Conservation (phyloP, 495 filamentous ascomycete genomes). For the Podospora bellae-mahoneyi region DNA sequence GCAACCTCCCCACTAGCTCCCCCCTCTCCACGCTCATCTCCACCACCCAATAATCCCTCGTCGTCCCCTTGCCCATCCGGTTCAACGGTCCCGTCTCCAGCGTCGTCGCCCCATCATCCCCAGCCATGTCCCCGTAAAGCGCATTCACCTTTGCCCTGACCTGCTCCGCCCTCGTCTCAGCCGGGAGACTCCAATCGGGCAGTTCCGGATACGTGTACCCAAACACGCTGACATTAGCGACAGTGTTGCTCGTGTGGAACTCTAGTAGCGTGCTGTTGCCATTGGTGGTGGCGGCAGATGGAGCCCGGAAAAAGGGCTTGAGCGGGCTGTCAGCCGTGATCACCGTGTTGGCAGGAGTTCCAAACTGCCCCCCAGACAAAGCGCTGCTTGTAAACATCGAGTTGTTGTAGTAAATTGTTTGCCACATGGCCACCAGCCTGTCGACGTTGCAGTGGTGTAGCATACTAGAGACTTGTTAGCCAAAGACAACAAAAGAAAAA, state of each 20-base stretch:
- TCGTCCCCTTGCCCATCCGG: background rate
- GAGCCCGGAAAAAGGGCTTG: constrained; percentile 41
- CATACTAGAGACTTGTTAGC: constrained; percentile 27
- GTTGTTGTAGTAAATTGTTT: constrained; percentile 34
- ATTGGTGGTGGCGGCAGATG: constrained; percentile 1
- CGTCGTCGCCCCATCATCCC: background rate
- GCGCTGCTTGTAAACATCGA: constrained; percentile 27
- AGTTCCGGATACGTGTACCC: constrained; percentile 50
- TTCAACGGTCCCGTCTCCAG: background rate
- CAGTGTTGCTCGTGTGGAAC: constrained; percentile 42
- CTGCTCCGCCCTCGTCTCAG: constrained; percentile 22
- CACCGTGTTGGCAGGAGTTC: constrained; percentile 26
- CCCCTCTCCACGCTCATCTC: constrained; percentile 33
- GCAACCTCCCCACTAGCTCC: constrained; percentile 26
- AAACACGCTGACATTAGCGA: constrained; percentile 30
- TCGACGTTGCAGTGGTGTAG: constrained; percentile 48
- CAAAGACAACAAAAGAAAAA: background rate
- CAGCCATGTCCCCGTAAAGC: constrained; percentile 29
- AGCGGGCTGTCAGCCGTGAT: constrained; percentile 41
- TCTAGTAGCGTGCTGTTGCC: constrained; percentile 14
- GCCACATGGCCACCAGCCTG: constrained; percentile 46
- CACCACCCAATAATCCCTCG: constrained; percentile 32
- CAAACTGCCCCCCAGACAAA: constrained; percentile 31
- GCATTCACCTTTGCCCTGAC: constrained; percentile 33
- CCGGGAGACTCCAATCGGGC: constrained; percentile 23